A percentile compares a stretch with the other conserved stretches of the same genome.
Evolutionary conservation across 73 alveolate species (phyloP).

Genomic region (Loxodes magnus): DNA sequence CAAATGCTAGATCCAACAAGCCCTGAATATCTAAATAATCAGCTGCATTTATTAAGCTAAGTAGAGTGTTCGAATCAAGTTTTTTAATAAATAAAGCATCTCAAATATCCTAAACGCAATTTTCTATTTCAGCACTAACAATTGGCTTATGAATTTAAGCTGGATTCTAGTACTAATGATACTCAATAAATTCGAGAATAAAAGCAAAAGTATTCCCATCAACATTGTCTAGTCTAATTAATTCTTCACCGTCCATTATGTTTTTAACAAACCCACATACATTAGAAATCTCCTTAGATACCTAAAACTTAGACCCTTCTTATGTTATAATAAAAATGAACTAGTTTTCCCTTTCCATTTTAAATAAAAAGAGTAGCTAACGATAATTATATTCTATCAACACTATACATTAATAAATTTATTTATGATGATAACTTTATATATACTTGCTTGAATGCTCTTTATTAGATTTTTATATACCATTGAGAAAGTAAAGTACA

Average conservation of each 20-base stretch:
- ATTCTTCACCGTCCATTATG: slow-evolving; percentile 10
- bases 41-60: slow-evolving; percentile 81
- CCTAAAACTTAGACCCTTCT: too few species aligned
- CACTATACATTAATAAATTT: too few species aligned
- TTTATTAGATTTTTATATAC: too few species aligned
- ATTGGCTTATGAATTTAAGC: neutral
- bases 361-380: too few species aligned
- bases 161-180: slow-evolving; percentile 7
- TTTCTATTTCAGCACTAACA: neutral
- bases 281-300: too few species aligned
- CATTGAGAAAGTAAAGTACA: too few species aligned
- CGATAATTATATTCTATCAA: too few species aligned
- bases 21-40: slow-evolving; percentile 72
- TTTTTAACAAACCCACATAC: too few species aligned
- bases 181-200: slow-evolving; percentile 3
- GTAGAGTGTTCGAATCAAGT: slow-evolving; percentile 51
- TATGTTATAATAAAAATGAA: too few species aligned
- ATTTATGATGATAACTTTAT: too few species aligned
- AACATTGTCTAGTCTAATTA: neutral
- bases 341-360: too few species aligned
- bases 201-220: neutral
- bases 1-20: slow-evolving; percentile 72
- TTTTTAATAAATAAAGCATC: slow-evolving; percentile 14
- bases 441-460: too few species aligned
- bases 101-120: slow-evolving; percentile 8